Base-by-base conservation (phyloP, 1,139 yeast genomes). In the Yueomyces sp. region DNA sequence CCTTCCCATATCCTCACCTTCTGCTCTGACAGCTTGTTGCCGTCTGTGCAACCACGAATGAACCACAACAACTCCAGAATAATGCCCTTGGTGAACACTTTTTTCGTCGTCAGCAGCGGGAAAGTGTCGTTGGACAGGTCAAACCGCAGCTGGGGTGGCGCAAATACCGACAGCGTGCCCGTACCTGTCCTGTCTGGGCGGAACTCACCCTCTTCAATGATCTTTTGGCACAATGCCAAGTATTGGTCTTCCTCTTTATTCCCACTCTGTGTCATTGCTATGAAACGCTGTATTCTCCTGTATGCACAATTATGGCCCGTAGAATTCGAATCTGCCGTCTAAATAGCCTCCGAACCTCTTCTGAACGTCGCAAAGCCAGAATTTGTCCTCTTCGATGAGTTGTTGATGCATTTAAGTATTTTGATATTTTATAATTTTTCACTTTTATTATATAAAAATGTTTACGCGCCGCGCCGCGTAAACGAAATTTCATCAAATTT, bases 1-100 rank as follows among this genome's bases (percentile, higher is more conserved):
- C 98, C 98, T 62, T 93, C 97, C 99, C 99, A 91, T 44, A 91
- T 91, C 58, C 78, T 87, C 26, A 91, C 94, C 31, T 95, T 96
- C 52, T 82, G 74, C 3, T 81, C 94, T 25, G 81, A 68, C 39
- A 91, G 68, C 50, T 75, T 70, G 52, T 80, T 81, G 28, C 93
- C 94, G 59, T 89, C 95, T 0, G 99, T 91, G 50, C 81, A 76
- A 1, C 97, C 98, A 3, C 78, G 70, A 9, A 93, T 74, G 59
- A 91, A 91, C 99, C 99, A 93, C 28, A 91, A 69, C 29, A 91
- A 70, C 60, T 91, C 98, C 50, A 85, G 81, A 38, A 89, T 75
- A 39, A 91, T 86, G 4, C 91, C 98, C 52, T 83, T 82, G 50
- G 87, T 78, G 58, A 87, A 91, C 4, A 91, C 96, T 56, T 79